Percentiles rank a stretch among this genome's conserved stretches.
Conservation (phyloP, 441 rosid species). For the Cnidoscolus chayamansa region DNA sequence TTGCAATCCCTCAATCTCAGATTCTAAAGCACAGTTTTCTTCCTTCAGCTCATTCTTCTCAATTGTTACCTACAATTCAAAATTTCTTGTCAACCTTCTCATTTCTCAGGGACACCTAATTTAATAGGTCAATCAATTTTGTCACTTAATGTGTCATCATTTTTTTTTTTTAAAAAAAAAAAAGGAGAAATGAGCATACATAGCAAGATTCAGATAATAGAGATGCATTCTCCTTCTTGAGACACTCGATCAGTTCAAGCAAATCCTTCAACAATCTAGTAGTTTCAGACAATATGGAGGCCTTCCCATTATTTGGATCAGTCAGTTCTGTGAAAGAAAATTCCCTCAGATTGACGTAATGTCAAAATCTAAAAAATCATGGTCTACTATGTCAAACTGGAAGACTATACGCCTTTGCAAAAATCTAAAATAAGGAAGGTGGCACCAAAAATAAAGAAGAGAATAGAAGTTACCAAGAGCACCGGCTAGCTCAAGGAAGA, state of each 20-base stretch:
- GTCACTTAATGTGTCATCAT: neutral
- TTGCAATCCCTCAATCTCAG: slow-evolving; percentile 52
- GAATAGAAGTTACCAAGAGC: slow-evolving; percentile 58
- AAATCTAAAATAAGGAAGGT: neutral
- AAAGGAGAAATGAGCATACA: slow-evolving; percentile 37
- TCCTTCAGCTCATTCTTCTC: slow-evolving; percentile 84
- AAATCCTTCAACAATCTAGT: slow-evolving; percentile 67
- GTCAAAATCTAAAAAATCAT: neutral
- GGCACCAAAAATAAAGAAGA: neutral
- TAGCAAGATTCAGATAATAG: slow-evolving; percentile 74
- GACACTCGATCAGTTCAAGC: slow-evolving; percentile 56
- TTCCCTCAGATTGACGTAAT: slow-evolving; percentile 14
- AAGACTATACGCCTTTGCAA: neutral
- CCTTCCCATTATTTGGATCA: slow-evolving; percentile 77
- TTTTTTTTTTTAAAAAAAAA: neutral
- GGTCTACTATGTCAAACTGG: slow-evolving; percentile 4
- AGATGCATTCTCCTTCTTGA: slow-evolving; percentile 61
- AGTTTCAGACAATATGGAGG: slow-evolving; percentile 65
- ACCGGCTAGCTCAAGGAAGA: slow-evolving; percentile 68
- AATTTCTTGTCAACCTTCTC: neutral
- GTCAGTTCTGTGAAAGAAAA: slow-evolving; percentile 49
- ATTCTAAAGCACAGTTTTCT: slow-evolving; percentile 63
- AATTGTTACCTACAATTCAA: slow-evolving; percentile 45
- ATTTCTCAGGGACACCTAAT: neutral
- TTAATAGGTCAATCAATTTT: neutral